Percentiles rank a stretch among this genome's conserved stretches.
Conservation (phyloP, 768 basidiomycete species). For the Collybiopsis confluens region DNA sequence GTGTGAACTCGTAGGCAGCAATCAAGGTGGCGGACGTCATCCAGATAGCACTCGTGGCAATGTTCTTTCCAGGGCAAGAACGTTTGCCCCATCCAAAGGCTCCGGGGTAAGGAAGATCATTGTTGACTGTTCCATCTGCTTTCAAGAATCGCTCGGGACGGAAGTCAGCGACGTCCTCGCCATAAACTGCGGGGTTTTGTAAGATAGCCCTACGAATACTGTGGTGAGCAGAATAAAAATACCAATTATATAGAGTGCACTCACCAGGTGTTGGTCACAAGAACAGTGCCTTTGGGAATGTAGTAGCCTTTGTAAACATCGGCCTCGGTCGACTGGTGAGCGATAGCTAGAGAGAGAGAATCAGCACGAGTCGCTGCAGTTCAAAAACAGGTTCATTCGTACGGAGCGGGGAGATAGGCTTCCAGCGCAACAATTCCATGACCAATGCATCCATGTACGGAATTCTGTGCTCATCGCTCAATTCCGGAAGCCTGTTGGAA, state of each 20-base stretch:
- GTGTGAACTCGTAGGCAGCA: not conserved
- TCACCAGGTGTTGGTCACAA: not conserved
- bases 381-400: not conserved
- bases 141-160: slow-evolving; percentile 24
- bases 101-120: slow-evolving; percentile 1
- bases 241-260: not conserved
- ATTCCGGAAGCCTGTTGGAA: slow-evolving; percentile 22
- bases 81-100: slow-evolving; percentile 15
- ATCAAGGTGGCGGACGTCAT: not conserved
- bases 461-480: slow-evolving; percentile 21
- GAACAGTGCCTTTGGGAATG: slow-evolving; percentile 4
- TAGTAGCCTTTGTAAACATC: slow-evolving; percentile 31
- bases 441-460: slow-evolving; percentile 30
- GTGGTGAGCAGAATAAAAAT: not conserved
- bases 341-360: slow-evolving; percentile 19
- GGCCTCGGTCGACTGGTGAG: slow-evolving; percentile 25
- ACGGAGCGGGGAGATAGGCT: slow-evolving; percentile 22
- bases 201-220: slow-evolving; percentile 13
- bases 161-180: slow-evolving; percentile 23
- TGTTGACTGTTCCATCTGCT: not conserved
- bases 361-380: not conserved
- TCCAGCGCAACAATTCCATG: slow-evolving; percentile 28
- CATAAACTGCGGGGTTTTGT: slow-evolving; percentile 17
- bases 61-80: not conserved
- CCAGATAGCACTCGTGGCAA: not conserved